Evolutionary conservation across 2,329 filamentous ascomycete genomes (phyloP).

Genomic region (Fusarium sp.): DNA sequence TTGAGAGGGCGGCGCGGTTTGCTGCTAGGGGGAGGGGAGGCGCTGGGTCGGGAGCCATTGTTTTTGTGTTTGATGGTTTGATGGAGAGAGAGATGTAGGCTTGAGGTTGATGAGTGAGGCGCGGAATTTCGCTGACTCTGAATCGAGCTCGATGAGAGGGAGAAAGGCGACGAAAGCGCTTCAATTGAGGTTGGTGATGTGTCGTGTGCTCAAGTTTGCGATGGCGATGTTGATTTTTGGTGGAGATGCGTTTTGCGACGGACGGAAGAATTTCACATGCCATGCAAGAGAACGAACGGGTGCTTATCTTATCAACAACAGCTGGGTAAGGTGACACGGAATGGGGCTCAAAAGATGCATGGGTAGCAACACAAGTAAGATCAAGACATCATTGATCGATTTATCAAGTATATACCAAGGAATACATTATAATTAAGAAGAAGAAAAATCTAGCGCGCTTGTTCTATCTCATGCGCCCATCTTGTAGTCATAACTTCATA

Average conservation of each 20-base stretch:
- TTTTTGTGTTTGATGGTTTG: neutral
- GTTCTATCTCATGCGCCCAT: slow-evolving; percentile 15
- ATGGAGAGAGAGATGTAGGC: too few species aligned
- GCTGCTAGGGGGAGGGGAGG: slow-evolving; percentile 49
- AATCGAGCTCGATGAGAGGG: too few species aligned
- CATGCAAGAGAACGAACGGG: slow-evolving; percentile 28
- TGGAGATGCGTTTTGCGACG: slow-evolving; percentile 16
- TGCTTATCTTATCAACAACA: slow-evolving; percentile 38
- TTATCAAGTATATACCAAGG: slow-evolving; percentile 12
- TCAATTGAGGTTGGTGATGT: neutral
- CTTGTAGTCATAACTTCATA: slow-evolving; percentile 34
- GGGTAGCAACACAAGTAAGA: neutral
- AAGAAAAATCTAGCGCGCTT: slow-evolving; percentile 18
- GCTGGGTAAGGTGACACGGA: neutral
- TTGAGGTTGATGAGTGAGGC: too few species aligned
- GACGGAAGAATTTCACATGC: slow-evolving; percentile 42
- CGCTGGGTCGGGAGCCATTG: slow-evolving; percentile 38
- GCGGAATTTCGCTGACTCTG: too few species aligned
- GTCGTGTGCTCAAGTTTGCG: neutral
- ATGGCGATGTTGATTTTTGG: slow-evolving; percentile 29
- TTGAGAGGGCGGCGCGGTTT: slow-evolving; percentile 51
- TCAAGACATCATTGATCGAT: neutral
- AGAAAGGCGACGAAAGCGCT: neutral
- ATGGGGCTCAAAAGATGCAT: neutral
- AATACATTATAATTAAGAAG: slow-evolving; percentile 37